phyloP scores from a whole-genome alignment of 1,284 basidiomycete species.

The Ganoderma resinaceum region DNA sequence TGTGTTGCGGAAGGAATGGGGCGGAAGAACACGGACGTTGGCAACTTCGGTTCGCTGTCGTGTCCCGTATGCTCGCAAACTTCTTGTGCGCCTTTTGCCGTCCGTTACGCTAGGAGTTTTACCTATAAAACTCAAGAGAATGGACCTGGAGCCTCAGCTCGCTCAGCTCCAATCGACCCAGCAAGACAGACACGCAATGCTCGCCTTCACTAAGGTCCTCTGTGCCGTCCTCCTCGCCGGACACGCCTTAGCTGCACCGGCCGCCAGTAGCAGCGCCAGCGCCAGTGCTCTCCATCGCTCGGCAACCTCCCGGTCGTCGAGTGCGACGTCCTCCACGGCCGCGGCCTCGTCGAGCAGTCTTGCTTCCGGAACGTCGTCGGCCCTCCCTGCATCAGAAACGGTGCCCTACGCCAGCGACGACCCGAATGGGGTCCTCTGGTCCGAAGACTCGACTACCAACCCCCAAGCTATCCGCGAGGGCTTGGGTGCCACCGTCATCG shows the following conservation, averaged over 20 bases:
- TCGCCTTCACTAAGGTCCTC: conserved; percentile 32
- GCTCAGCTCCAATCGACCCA: conserved; percentile 24
- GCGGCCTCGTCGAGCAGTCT: conserved; percentile 6
- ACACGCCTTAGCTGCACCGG: conserved; percentile 26
- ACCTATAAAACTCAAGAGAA: conserved; percentile 21
- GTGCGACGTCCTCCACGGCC: conserved; percentile 11
- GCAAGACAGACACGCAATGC: conserved; percentile 21
- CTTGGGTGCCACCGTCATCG: conserved; percentile 60
- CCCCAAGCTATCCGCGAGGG: conserved; percentile 47
- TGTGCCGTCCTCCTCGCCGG: conserved; percentile 31
- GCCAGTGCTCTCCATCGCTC: conserved; percentile 19
- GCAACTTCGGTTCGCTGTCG: not conserved
- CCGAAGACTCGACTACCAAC: conserved; percentile 33
- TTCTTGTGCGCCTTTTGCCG: not conserved
- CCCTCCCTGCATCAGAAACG: conserved; percentile 39
- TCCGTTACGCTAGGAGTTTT: not conserved
- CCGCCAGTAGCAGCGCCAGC: conserved; percentile 17
- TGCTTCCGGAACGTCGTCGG: conserved; percentile 17
- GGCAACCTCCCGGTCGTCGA: conserved; percentile 10
- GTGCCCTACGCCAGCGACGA: conserved; percentile 55
- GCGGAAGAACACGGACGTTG: conserved; percentile 8
- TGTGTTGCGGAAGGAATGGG: not conserved
- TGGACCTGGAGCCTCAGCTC: conserved; percentile 22
- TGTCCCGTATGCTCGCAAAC: not conserved
- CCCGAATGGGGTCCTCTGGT: conserved; percentile 56